Evolutionary conservation across 768 basidiomycete species (phyloP), one percentile per base, ranked within the genome.

Genomic region (Panaeolus papilionaceus): DNA sequence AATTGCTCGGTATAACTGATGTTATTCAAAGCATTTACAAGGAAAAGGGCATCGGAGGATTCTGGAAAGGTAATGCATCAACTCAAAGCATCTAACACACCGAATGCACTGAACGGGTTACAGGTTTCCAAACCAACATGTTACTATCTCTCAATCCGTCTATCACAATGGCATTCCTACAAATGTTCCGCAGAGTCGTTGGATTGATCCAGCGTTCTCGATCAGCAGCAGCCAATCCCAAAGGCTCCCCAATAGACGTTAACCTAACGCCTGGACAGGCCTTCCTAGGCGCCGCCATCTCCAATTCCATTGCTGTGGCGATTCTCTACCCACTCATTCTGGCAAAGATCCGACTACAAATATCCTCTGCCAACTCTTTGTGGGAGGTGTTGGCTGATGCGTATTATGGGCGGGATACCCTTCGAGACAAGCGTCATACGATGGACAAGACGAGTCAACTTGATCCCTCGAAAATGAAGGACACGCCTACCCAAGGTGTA

Each of bases 291-390:
- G 88, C 80, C 1, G 88, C 88, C 0, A 75, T 86, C 26, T 83
- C 88, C 0, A 87, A 85, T 69, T 80, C 86, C 0, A 75, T 87
- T 81, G 86, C 86, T 0, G 78, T 82, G 7, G 72, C 79, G 0
- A 65, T 87, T 1, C 75, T 88, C 8, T 89, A 89, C 71, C 88
- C 88, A 0, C 78, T 89, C 37, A 86, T 89, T 20, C 81, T 89
- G 18, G 85, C 87, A 18, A 90, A 89, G 76, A 87, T 85, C 20
- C 82, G 85, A 5, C 78, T 85, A 5, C 86, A 85, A 67, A 78
- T 76, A 16, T 75, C 79, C 37, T 84, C 79, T 73, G 82, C 75
- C 72, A 82, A 71, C 67, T 87, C 74, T 26, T 71, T 78, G 49
- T 51, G 63, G 20, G 73, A 77, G 61, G 75, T 80, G 3, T 72